Conservation (phyloP, 768 basidiomycete genomes). For the Coprinopsis strossmayeri region DNA sequence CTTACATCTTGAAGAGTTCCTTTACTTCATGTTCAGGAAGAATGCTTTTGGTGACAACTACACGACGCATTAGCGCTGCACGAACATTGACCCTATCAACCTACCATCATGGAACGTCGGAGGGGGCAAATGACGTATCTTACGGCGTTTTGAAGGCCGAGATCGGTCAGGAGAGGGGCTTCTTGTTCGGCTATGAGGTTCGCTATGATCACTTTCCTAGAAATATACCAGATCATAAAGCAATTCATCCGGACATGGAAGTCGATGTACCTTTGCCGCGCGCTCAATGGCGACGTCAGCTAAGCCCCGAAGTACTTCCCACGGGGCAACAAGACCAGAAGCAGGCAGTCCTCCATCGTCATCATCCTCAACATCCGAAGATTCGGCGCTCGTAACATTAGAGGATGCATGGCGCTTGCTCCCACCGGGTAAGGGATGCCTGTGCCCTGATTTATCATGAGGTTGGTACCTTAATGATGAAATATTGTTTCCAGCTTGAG, state of each 20-base stretch:
- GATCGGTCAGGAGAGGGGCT: slow-evolving; percentile 66
- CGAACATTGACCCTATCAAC: slow-evolving; percentile 9
- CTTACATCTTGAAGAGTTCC: slow-evolving; percentile 80
- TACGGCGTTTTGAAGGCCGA: slow-evolving; percentile 66
- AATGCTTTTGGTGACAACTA: slow-evolving; percentile 81
- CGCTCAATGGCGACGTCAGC: slow-evolving; percentile 79
- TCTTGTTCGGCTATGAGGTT: slow-evolving; percentile 68
- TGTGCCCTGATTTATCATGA: slow-evolving; percentile 27
- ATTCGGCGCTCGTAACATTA: slow-evolving; percentile 70
- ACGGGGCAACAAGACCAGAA: slow-evolving; percentile 77
- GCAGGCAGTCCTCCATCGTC: slow-evolving; percentile 77
- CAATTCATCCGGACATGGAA: slow-evolving; percentile 2
- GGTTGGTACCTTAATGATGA: slow-evolving; percentile 57
- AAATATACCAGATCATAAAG: no score
- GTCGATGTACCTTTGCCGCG: slow-evolving; percentile 56
- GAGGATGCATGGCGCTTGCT: slow-evolving; percentile 57
- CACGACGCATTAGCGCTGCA: slow-evolving; percentile 8
- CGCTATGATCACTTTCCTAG: slow-evolving; percentile 75
- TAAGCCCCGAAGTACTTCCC: slow-evolving; percentile 76
- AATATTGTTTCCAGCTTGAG: slow-evolving; percentile 35
- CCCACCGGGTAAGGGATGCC: slow-evolving; percentile 29
- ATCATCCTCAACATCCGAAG: slow-evolving; percentile 81
- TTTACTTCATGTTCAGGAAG: slow-evolving; percentile 79
- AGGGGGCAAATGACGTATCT: slow-evolving; percentile 55
- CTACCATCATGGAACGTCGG: slow-evolving; percentile 76